These are phyloP conservation scores for Scutellaria barbata DNA, from an alignment of 257 asterid species.

Conservation along the genomic window DNA sequence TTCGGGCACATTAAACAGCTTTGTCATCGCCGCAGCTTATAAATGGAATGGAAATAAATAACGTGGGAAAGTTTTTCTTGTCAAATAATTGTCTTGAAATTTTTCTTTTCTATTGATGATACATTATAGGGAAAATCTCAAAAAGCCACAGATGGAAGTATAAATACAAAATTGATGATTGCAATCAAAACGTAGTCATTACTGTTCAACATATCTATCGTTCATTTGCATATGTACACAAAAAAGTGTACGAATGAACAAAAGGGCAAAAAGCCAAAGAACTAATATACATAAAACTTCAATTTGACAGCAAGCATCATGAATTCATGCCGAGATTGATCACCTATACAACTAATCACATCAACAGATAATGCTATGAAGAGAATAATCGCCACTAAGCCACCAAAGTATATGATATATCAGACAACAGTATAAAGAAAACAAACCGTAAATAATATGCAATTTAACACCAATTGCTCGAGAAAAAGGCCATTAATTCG, in stretches of 20 bases:
- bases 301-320: too few species aligned
- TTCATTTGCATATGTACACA: background rate
- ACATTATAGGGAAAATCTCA: too few species aligned
- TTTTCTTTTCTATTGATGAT: too few species aligned
- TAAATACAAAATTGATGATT: background rate
- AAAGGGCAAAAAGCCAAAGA: background rate
- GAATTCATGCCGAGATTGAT: too few species aligned
- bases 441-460: background rate
- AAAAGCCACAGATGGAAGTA: background rate
- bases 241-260: background rate
- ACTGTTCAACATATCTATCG: background rate
- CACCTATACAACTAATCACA: too few species aligned
- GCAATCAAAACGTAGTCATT: background rate
- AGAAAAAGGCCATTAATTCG: slow-evolving; percentile 22
- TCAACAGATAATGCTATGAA: too few species aligned
- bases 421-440: background rate
- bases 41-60: too few species aligned
- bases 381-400: background rate
- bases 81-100: too few species aligned
- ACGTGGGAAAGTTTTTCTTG: too few species aligned
- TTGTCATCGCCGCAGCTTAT: too few species aligned
- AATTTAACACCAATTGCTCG: background rate
- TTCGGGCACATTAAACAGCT: background rate
- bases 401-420: background rate
- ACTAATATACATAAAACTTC: too few species aligned